A percentile compares a stretch with the other conserved stretches of the same genome.
Conservation (phyloP, 176 grass and related monocot genomes). For the Chrysopogon serrulatus region DNA sequence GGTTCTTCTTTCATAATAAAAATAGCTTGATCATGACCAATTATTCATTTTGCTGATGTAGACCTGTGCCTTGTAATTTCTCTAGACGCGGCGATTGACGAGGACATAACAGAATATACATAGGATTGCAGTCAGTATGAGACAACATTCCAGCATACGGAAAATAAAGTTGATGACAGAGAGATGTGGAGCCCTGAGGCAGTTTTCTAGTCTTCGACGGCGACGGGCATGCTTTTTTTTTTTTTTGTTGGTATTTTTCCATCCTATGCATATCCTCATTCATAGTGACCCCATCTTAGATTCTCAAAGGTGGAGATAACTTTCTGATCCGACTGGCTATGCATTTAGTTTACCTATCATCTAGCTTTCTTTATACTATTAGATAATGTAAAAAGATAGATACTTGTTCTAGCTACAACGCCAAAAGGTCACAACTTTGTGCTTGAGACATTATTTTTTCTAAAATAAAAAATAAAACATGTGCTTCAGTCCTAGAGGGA, state of each 20-base stretch:
- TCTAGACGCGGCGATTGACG: background rate
- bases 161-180: background rate
- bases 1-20: background rate
- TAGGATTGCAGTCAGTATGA: background rate
- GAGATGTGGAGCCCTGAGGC: background rate
- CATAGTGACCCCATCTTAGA: background rate
- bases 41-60: slow-evolving; percentile 8
- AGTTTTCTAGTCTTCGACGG: background rate
- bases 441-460: background rate
- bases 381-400: background rate
- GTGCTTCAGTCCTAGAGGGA: background rate
- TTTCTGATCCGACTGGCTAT: slow-evolving; percentile 6
- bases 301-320: slow-evolving; percentile 14
- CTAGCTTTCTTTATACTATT: background rate
- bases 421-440: slow-evolving; percentile 7
- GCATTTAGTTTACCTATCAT: background rate
- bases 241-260: background rate
- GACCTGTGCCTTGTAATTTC: background rate
- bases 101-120: background rate
- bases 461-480: background rate
- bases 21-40: background rate
- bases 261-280: background rate
- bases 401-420: background rate
- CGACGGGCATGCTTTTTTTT: background rate
- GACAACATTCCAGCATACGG: background rate